A percentile compares a stretch with the other conserved stretches of the same genome.
Conservation (phyloP, 2,329 filamentous ascomycete genomes). For the Fusarium humuli region DNA sequence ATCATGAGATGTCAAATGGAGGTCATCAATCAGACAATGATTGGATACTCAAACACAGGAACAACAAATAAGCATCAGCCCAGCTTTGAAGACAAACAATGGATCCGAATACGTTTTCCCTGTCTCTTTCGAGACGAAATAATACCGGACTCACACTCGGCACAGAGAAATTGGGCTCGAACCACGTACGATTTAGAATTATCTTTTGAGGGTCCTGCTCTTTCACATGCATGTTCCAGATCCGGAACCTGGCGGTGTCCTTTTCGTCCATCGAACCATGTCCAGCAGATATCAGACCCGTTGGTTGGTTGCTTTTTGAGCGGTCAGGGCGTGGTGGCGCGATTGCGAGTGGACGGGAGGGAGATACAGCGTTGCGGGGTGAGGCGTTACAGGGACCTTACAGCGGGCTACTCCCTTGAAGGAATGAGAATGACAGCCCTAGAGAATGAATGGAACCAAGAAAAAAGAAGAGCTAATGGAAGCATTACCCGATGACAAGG, state of each 20-base stretch:
- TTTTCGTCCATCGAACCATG: constrained; percentile 38
- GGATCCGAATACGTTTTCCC: constrained; percentile 22
- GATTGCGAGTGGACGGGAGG: constrained; percentile 14
- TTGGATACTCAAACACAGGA: constrained; percentile 27
- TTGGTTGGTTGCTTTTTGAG: constrained; percentile 34
- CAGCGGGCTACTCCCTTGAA: constrained; percentile 21
- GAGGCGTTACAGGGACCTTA: constrained; percentile 31
- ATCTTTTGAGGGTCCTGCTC: constrained; percentile 1
- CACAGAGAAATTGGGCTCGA: constrained; percentile 16
- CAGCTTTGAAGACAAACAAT: neutral
- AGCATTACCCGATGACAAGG: constrained; percentile 5
- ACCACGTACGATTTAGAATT: constrained; percentile 35
- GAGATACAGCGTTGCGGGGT: constrained; percentile 31
- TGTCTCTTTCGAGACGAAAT: constrained; percentile 32
- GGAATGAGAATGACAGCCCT: constrained; percentile 15
- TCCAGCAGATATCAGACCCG: constrained; percentile 2
- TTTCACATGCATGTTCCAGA: constrained; percentile 42
- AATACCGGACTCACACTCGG: constrained; percentile 25
- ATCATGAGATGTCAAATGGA: constrained; percentile 18
- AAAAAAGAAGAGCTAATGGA: constrained; percentile 1
- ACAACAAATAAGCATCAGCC: constrained; percentile 17
- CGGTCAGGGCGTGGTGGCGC: constrained; percentile 42
- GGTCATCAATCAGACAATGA: constrained; percentile 31
- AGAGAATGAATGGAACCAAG: constrained; percentile 1
- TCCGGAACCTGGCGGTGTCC: constrained; percentile 40